These are phyloP conservation scores for Xylaria venustula DNA, from an alignment of 495 filamentous ascomycete genomes.

Conservation along the genomic window DNA sequence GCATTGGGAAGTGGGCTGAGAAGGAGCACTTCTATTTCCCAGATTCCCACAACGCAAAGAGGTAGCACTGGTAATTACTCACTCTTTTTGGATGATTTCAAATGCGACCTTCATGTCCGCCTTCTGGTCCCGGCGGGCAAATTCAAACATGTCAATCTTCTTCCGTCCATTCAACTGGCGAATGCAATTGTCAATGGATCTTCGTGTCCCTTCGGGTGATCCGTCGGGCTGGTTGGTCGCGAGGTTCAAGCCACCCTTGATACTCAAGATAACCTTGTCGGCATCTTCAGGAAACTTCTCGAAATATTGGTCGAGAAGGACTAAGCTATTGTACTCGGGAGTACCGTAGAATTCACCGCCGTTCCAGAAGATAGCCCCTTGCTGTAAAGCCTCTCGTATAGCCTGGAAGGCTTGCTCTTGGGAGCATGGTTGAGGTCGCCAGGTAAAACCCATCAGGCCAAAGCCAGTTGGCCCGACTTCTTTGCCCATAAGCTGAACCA, in stretches of 20 bases:
- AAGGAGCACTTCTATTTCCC: no score
- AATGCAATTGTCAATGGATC: conserved; percentile 67
- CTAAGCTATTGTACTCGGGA: conserved; percentile 64
- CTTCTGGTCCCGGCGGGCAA: conserved; percentile 67
- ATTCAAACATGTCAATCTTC: conserved; percentile 80
- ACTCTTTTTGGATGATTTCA: conserved; percentile 53
- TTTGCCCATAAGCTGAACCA: conserved; percentile 51
- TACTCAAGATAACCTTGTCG: conserved; percentile 60
- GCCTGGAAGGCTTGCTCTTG: conserved; percentile 65
- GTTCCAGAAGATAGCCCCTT: conserved; percentile 75
- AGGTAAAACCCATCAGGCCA: conserved; percentile 72
- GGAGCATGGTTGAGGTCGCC: conserved; percentile 58
- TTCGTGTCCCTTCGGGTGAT: conserved; percentile 59
- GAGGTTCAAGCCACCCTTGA: conserved; percentile 59
- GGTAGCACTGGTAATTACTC: no score
- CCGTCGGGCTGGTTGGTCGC: conserved; percentile 49
- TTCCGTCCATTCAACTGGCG: conserved; percentile 67
- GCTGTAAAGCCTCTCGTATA: conserved; percentile 63
- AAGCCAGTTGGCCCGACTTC: conserved; percentile 56
- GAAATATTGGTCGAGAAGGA: conserved; percentile 65
- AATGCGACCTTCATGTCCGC: conserved; percentile 50
- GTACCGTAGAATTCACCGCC: conserved; percentile 79
- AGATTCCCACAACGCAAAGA: no score
- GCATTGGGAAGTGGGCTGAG: no score
- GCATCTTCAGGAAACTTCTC: conserved; percentile 66